Conservation (phyloP, 192 early-diverging fungal species). For the Rhizophagus clarus region DNA sequence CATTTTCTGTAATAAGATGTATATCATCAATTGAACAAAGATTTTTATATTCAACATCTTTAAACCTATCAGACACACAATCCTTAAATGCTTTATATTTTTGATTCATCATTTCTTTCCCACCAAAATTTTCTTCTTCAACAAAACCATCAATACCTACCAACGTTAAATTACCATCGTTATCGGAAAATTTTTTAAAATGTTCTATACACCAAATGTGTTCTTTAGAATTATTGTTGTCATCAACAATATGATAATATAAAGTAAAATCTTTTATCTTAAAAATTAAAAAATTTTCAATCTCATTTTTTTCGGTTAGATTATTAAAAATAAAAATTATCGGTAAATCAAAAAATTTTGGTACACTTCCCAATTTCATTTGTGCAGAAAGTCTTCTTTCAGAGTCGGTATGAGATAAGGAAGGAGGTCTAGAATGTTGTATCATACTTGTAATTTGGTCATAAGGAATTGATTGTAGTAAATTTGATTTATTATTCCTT, state of each 20-base stretch:
- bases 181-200: neutral
- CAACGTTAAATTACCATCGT: neutral
- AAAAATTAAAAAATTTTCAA: neutral
- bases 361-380: slow-evolving; percentile 2
- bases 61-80: neutral
- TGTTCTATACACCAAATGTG: slow-evolving; percentile 4
- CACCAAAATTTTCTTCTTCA: neutral
- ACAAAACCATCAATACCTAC: neutral
- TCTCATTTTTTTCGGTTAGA: neutral
- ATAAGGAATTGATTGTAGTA: neutral
- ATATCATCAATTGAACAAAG: neutral
- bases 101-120: neutral
- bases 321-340: slow-evolving; percentile 7
- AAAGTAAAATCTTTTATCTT: neutral
- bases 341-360: neutral
- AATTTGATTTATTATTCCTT: neutral
- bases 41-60: neutral
- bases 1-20: neutral
- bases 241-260: slow-evolving; percentile 1
- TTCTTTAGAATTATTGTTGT: neutral
- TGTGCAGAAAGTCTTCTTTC: neutral
- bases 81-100: neutral
- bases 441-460: neutral
- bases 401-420: neutral
- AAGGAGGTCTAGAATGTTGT: neutral